A percentile compares a stretch with the other conserved stretches of the same genome.
Conservation (phyloP, 2,329 filamentous ascomycete genomes). For the Scopulariopsis brevicaulis region DNA sequence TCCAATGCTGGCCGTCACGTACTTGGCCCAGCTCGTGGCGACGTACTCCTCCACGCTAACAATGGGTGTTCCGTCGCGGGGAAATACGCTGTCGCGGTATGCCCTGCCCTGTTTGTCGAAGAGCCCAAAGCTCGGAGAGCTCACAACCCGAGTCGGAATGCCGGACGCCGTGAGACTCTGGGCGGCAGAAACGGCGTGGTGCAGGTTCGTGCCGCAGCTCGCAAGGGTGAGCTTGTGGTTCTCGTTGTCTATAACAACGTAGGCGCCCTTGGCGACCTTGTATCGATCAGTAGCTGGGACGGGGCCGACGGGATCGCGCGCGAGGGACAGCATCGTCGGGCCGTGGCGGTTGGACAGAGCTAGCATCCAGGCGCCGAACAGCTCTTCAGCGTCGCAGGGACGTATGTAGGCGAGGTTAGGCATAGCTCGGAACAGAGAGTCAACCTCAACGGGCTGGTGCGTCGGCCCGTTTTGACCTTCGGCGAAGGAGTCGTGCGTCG, state of each 20-base stretch:
- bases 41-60: constrained; percentile 93
- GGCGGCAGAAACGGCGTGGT: constrained; percentile 83
- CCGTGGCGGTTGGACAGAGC: constrained; percentile 82
- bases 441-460: constrained; percentile 97
- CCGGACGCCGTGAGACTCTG: constrained; percentile 83
- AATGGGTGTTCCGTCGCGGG: constrained; percentile 75
- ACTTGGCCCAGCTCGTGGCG: constrained; percentile 97
- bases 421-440: constrained; percentile 95
- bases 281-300: constrained; percentile 88
- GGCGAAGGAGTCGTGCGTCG: constrained; percentile 98
- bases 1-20: constrained; percentile 98
- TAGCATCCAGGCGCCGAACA: constrained; percentile 93
- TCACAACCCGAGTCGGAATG: constrained; percentile 83
- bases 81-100: constrained; percentile 85
- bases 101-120: constrained; percentile 92
- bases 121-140: constrained; percentile 91
- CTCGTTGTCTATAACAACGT: constrained; percentile 76
- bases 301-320: constrained; percentile 95
- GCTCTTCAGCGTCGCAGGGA: constrained; percentile 97
- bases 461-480: constrained; percentile 97
- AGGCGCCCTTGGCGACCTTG: constrained; percentile 87
- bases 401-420: constrained; percentile 99
- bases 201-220: constrained; percentile 92
- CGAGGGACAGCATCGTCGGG: constrained; percentile 86
- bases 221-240: constrained; percentile 80